phyloP scores from a whole-genome alignment of 2,329 filamentous ascomycete genomes.

The Neofusicoccum ribis region DNA sequence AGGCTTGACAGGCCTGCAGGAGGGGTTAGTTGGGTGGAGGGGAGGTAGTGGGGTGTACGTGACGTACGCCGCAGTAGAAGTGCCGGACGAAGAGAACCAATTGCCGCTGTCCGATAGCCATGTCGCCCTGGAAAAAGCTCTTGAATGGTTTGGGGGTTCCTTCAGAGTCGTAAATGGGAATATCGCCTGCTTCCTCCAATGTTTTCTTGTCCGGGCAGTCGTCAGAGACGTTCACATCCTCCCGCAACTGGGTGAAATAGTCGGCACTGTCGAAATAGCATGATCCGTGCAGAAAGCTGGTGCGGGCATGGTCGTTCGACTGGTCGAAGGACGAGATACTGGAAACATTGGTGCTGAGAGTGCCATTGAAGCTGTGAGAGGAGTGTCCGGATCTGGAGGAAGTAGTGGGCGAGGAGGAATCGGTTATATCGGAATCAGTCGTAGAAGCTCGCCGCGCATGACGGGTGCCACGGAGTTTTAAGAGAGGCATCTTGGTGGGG shows the following conservation, averaged over 20 bases:
- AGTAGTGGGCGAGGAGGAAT: not conserved
- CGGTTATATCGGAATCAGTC: not conserved
- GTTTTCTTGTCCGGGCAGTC: slow-evolving; percentile 2
- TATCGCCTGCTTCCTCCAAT: slow-evolving; percentile 24
- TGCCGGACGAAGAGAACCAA: slow-evolving; percentile 43
- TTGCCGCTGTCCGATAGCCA: slow-evolving; percentile 37
- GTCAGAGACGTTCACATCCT: slow-evolving; percentile 26
- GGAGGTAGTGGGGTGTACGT: not conserved
- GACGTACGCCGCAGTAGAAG: slow-evolving; percentile 43
- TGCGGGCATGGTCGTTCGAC: not conserved
- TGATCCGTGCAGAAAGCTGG: slow-evolving; percentile 2
- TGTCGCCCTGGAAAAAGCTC: slow-evolving; percentile 59
- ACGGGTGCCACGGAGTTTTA: not conserved
- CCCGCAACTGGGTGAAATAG: slow-evolving; percentile 37
- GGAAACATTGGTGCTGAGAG: slow-evolving; percentile 8
- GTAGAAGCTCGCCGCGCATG: not conserved
- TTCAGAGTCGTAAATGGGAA: slow-evolving; percentile 59
- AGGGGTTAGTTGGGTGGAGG: not conserved
- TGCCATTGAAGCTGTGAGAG: slow-evolving; percentile 9
- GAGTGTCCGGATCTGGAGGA: not conserved
- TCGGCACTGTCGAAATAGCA: slow-evolving; percentile 29
- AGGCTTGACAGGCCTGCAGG: slow-evolving; percentile 68
- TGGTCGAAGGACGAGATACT: slow-evolving; percentile 3
- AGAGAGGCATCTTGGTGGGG: not conserved
- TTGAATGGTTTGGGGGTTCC: slow-evolving; percentile 63